phyloP scores from a whole-genome alignment of 75 land plant genomes.

The Cryptomeria japonica region DNA sequence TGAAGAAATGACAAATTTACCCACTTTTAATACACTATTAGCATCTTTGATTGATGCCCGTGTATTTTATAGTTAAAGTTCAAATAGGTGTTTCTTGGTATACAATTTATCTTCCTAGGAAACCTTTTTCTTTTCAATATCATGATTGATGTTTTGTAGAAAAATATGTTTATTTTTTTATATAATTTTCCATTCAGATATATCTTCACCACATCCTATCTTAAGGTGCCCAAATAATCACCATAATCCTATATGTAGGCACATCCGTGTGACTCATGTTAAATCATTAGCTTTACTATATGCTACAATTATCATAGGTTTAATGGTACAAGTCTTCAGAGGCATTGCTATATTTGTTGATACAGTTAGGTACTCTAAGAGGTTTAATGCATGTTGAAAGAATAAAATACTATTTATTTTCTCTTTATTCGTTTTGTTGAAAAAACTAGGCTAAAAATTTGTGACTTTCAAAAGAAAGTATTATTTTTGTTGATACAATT shows the following conservation, averaged over 20 bases:
- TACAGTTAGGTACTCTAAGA: too few species aligned
- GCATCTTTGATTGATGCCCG: background rate
- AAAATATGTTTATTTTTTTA: background rate
- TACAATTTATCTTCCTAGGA: background rate
- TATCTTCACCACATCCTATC: background rate
- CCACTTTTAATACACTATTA: background rate
- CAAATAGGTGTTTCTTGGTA: background rate
- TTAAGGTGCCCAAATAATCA: background rate
- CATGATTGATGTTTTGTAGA: background rate
- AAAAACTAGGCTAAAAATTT: too few species aligned
- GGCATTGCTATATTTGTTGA: too few species aligned
- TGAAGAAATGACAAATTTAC: background rate
- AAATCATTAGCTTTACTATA: background rate
- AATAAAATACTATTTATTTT: too few species aligned
- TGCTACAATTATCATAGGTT: background rate
- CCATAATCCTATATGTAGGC: background rate
- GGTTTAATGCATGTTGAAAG: too few species aligned
- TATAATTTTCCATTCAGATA: background rate
- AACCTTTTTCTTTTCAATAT: background rate
- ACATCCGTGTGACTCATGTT: background rate
- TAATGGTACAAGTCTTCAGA: too few species aligned
- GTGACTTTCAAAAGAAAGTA: too few species aligned
- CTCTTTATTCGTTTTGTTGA: too few species aligned
- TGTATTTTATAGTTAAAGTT: background rate
- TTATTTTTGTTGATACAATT: too few species aligned